These are phyloP conservation scores for Podila epicladia DNA, from an alignment of 192 early-diverging fungal species.

Conservation along the genomic window DNA sequence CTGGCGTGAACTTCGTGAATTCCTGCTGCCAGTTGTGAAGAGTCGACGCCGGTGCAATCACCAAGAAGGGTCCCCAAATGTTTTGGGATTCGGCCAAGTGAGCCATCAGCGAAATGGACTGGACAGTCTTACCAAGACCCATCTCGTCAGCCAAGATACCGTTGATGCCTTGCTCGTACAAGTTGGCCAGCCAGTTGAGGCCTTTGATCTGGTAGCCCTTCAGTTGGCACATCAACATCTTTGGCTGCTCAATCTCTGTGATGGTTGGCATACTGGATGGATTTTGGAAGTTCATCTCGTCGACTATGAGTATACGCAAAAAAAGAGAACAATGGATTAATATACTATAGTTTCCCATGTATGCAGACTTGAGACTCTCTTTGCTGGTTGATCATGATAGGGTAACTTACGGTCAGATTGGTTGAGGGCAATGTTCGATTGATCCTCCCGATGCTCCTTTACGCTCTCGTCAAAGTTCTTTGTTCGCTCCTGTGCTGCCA, in stretches of 20 bases:
- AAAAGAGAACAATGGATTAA: not conserved
- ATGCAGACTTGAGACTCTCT: too few species aligned
- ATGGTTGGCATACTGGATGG: slow-evolving; percentile 77
- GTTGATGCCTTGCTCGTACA: slow-evolving; percentile 91
- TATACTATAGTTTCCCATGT: not conserved
- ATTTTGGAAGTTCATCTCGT: slow-evolving; percentile 89
- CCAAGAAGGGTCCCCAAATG: slow-evolving; percentile 93
- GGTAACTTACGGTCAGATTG: slow-evolving; percentile 56
- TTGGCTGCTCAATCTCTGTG: slow-evolving; percentile 82
- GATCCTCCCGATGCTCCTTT: slow-evolving; percentile 47
- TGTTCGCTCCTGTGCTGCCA: slow-evolving; percentile 71
- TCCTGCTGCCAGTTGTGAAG: slow-evolving; percentile 96
- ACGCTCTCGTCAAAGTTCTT: slow-evolving; percentile 74
- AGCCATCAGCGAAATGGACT: slow-evolving; percentile 90
- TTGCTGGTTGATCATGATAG: too few species aligned
- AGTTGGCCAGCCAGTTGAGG: slow-evolving; percentile 85
- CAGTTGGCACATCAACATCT: slow-evolving; percentile 86
- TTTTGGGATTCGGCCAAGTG: slow-evolving; percentile 85
- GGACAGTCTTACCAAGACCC: slow-evolving; percentile 90
- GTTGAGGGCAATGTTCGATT: slow-evolving; percentile 49
- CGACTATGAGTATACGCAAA: slow-evolving; percentile 55
- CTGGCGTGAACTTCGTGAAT: slow-evolving; percentile 81
- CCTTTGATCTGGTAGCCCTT: slow-evolving; percentile 88
- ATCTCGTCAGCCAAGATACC: slow-evolving; percentile 92
- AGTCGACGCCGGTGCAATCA: slow-evolving; percentile 89